phyloP scores from a whole-genome alignment of 805 yeast species.

The Myxozyma vanderwaltii region DNA sequence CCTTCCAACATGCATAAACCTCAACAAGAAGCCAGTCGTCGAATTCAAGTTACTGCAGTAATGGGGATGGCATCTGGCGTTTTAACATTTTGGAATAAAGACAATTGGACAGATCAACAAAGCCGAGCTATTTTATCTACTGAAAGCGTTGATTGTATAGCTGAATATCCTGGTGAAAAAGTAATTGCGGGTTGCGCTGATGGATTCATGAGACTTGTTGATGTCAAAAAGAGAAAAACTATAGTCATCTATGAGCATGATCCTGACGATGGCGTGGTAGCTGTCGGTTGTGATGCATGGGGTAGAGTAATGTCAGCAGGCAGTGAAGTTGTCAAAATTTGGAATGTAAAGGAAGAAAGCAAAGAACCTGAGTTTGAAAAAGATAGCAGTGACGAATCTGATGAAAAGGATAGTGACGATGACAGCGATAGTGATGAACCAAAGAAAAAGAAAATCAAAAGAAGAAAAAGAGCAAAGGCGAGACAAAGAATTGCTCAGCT shows the following conservation, averaged over 20 bases:
- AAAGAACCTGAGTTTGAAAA: background rate
- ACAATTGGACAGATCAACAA: slow-evolving; percentile 65
- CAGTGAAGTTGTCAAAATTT: slow-evolving; percentile 76
- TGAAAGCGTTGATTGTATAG: slow-evolving; percentile 71
- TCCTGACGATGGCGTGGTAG: slow-evolving; percentile 68
- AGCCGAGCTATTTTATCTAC: slow-evolving; percentile 70
- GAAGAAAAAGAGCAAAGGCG: slow-evolving; percentile 33
- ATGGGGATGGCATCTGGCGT: slow-evolving; percentile 94
- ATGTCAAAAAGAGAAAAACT: slow-evolving; percentile 63
- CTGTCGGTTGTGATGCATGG: slow-evolving; percentile 75
- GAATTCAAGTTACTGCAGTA: slow-evolving; percentile 48
- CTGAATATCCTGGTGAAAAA: slow-evolving; percentile 47
- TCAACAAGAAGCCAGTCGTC: background rate
- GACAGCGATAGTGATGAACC: slow-evolving; percentile 47
- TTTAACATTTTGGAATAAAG: slow-evolving; percentile 81
- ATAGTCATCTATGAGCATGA: slow-evolving; percentile 70
- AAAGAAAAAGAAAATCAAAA: slow-evolving; percentile 33
- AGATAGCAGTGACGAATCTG: slow-evolving; percentile 43
- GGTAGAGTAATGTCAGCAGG: slow-evolving; percentile 82
- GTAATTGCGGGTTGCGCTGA: slow-evolving; percentile 63
- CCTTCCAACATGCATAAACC: background rate
- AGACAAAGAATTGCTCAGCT: slow-evolving; percentile 37
- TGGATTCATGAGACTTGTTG: slow-evolving; percentile 69
- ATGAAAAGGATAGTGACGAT: slow-evolving; percentile 47
- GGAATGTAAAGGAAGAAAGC: slow-evolving; percentile 52